phyloP scores from a whole-genome alignment of 73 alveolate genomes.

The Durusdinium trenchii region DNA sequence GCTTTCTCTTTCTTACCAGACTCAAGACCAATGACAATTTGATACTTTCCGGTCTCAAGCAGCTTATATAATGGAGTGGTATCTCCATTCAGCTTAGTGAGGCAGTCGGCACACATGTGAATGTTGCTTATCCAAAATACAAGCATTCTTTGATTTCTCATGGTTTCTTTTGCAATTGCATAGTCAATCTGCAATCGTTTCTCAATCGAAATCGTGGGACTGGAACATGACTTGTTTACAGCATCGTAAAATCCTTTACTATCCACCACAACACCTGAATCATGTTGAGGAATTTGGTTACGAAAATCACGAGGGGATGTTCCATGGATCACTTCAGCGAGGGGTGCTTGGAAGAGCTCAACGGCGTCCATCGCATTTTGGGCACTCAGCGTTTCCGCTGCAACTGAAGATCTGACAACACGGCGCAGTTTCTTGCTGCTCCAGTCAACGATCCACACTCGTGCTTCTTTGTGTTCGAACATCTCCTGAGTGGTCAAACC shows the following conservation, averaged over 20 bases:
- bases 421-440: not conserved
- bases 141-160: not conserved
- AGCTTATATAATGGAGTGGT: not conserved
- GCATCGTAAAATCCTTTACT: conserved; percentile 33
- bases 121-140: conserved; percentile 16
- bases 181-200: not conserved
- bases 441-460: not conserved
- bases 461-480: not conserved
- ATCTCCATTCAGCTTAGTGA: not conserved
- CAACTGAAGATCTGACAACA: not conserved
- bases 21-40: not conserved
- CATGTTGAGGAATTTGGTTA: not conserved
- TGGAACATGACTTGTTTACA: not conserved
- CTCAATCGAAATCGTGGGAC: not conserved
- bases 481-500: not conserved
- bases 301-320: not conserved
- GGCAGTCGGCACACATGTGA: not conserved
- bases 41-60: not conserved
- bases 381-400: not conserved
- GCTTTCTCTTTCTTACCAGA: not conserved
- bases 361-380: not conserved
- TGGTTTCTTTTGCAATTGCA: not conserved
- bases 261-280: not conserved
- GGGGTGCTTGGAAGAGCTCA: not conserved
- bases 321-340: not conserved